Percentiles rank a stretch among this genome's conserved stretches.
These are phyloP conservation scores for Citeromyces siamensis DNA, from an alignment of 1,139 yeast species.

Conservation along the genomic window DNA sequence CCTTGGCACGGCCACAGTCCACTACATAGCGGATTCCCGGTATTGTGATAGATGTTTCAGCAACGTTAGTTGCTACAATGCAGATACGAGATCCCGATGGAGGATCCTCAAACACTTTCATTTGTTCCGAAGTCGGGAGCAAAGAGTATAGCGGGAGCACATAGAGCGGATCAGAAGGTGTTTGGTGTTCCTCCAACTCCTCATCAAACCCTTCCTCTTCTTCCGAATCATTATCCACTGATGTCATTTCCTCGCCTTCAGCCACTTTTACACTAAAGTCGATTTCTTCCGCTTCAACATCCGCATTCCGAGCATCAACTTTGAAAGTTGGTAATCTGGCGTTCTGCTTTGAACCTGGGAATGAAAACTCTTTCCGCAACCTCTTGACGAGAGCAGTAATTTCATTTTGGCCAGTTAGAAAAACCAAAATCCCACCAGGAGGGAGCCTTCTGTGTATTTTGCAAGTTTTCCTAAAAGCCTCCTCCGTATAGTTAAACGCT, in stretches of 20 bases:
- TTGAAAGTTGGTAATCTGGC: conserved; percentile 29
- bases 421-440: conserved; percentile 87
- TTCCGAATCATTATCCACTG: conserved; percentile 29
- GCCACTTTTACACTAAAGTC: conserved; percentile 55
- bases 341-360: conserved; percentile 21
- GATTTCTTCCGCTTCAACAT: conserved; percentile 77
- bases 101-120: conserved; percentile 82
- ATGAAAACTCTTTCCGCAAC: conserved; percentile 60
- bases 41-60: conserved; percentile 94
- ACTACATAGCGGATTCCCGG: conserved; percentile 94
- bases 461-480: conserved; percentile 73
- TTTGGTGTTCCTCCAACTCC: conserved; percentile 59
- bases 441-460: conserved; percentile 83
- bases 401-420: conserved; percentile 91
- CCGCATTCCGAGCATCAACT: conserved; percentile 48
- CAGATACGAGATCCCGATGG: conserved; percentile 82
- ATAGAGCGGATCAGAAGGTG: conserved; percentile 70
- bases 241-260: conserved; percentile 15
- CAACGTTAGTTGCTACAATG: conserved; percentile 94
- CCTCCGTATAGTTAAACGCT: conserved; percentile 67
- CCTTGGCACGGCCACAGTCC: conserved; percentile 92
- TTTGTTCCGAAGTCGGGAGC: conserved; percentile 85
- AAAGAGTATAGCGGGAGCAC: conserved; percentile 89
- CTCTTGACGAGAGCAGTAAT: conserved; percentile 65
- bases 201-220: conserved; percentile 94